These are phyloP conservation scores for Aspergillus oerlinghausenensis DNA, from an alignment of 2,329 filamentous ascomycete species.

Conservation along the genomic window DNA sequence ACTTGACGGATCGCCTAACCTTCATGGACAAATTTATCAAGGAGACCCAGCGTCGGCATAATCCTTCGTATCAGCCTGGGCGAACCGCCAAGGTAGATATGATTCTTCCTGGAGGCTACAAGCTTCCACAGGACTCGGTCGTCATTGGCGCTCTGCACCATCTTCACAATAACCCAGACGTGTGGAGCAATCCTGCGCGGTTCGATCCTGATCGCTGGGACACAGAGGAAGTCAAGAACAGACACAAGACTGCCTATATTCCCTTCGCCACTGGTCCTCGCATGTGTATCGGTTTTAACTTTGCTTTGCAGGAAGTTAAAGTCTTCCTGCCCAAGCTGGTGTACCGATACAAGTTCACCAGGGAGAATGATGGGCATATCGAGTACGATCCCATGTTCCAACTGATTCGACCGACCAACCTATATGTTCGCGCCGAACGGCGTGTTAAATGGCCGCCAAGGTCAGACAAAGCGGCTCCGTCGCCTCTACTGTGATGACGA, in stretches of 20 bases:
- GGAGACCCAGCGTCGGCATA: constrained; percentile 57
- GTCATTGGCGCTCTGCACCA: constrained; percentile 49
- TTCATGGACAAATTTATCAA: constrained; percentile 48
- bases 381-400: constrained; percentile 30
- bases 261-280: constrained; percentile 57
- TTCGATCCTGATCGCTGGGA: constrained; percentile 61
- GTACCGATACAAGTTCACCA: constrained; percentile 53
- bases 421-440: constrained; percentile 13
- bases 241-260: constrained; percentile 50
- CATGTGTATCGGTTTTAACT: constrained; percentile 62
- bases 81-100: constrained; percentile 54
- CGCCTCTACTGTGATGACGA: background rate
- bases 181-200: constrained; percentile 55
- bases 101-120: constrained; percentile 57
- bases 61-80: constrained; percentile 57
- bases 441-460: constrained; percentile 25
- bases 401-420: constrained; percentile 19
- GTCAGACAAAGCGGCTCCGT: constrained; percentile 3
- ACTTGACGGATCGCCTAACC: constrained; percentile 45
- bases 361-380: constrained; percentile 47
- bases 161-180: constrained; percentile 48
- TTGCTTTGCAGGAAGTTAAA: constrained; percentile 59
- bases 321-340: constrained; percentile 53
- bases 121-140: constrained; percentile 48
- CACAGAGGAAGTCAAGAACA: constrained; percentile 49